Base-by-base conservation (phyloP, 176 grass and related monocot genomes). In the Hordeum vulgare region DNA sequence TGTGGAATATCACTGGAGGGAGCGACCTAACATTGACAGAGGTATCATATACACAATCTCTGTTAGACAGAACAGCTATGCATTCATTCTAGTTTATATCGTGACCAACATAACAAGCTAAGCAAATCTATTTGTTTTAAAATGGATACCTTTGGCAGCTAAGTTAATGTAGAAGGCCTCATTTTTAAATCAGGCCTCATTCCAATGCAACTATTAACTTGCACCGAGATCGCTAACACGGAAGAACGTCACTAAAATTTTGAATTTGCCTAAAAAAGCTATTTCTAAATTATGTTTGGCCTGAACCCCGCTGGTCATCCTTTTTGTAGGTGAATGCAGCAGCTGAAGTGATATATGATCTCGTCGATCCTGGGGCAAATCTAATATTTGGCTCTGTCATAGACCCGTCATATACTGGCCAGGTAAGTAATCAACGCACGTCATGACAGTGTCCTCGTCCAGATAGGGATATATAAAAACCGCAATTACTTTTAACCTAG, bases 321-420 rank as follows among this genome's bases (percentile, higher is more conserved):
- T 68, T 36, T 80, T 54, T 83, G 5, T 53, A 98, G 93, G 96
- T 98, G 11, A 98, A 98, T 44, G 87, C 89, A 2, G 93, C 96
- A 62, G 93, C 96, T 74, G 96, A 98, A 88, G 91, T 95, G 68
- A 98, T 98, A 69, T 98, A 98, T 63, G 91, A 98, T 82, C 93
- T 98, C 70, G 96, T 95, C 33, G 93, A 98, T 83, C 93, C 93
- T 78, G 85, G 82, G 87, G 93, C 96, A 62, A 98, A 98, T 91
- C 81, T 98, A 45, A 98, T 98, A 83, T 95, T 98, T 42, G 96
- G 91, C 57, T 92, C 96, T 56, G 91, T 94, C 65, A 90, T 98
- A 74, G 93, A 98, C 60, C 96, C 85, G 7, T 98, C 93, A 64
- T 88, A 95, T 60, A 90, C 80, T 81, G 96, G 96, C 57, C 96